Percentiles rank a stretch among this genome's conserved stretches.
Conservation (phyloP, 768 basidiomycete genomes). For the Panus rudis region DNA sequence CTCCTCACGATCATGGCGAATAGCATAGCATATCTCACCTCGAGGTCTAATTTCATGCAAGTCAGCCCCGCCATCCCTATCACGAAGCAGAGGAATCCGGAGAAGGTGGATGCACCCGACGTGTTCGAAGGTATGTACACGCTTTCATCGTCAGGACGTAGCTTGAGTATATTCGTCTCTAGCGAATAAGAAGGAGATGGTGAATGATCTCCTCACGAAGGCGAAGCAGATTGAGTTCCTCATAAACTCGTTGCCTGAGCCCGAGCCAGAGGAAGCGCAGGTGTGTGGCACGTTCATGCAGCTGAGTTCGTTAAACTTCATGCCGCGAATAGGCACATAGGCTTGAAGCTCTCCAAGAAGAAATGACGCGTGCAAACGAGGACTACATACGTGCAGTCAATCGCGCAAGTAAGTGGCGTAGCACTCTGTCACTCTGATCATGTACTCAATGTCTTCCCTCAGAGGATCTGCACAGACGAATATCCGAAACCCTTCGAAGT, state of each 20-base stretch:
- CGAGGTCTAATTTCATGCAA: conserved; percentile 59
- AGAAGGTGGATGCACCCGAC: conserved; percentile 65
- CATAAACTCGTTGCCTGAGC: conserved; percentile 71
- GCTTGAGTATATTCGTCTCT: neutral
- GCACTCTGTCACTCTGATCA: neutral
- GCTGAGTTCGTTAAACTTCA: neutral
- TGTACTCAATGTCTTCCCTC: neutral
- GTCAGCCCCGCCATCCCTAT: conserved; percentile 77
- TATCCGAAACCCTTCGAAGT: conserved; percentile 47
- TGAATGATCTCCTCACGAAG: conserved; percentile 74
- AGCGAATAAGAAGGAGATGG: conserved; percentile 84
- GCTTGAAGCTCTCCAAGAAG: conserved; percentile 58
- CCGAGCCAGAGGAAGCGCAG: conserved; percentile 74
- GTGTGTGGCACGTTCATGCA: conserved; percentile 33
- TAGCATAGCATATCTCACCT: conserved; percentile 71
- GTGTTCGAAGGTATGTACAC: conserved; percentile 59
- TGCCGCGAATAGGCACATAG: conserved; percentile 48
- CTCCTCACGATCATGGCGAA: conserved; percentile 86
- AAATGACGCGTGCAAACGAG: conserved; percentile 65
- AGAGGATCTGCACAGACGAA: conserved; percentile 57
- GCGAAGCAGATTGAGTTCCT: conserved; percentile 87
- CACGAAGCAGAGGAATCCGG: conserved; percentile 68
- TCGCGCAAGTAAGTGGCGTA: conserved; percentile 58
- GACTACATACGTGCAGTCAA: conserved; percentile 70
- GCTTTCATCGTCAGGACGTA: neutral